Evolutionary conservation across 83 land plant genomes (phyloP).

Genomic region (Thuja plicata): DNA sequence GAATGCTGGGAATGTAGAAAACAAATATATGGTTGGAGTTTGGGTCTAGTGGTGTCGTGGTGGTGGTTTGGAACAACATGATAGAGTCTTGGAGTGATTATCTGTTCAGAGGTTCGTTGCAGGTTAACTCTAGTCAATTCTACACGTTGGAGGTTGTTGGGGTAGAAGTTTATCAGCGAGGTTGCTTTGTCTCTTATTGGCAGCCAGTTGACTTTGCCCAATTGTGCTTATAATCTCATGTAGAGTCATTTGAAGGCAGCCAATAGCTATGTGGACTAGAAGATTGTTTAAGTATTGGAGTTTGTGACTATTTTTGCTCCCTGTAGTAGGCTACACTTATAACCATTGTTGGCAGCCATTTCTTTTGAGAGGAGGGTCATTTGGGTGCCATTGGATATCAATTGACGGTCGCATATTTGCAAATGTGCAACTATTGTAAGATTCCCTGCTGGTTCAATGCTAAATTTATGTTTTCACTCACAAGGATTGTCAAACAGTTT

Average conservation of each 20-base stretch:
- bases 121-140: neutral
- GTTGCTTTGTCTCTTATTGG: neutral
- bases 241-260: neutral
- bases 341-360: neutral
- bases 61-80: neutral
- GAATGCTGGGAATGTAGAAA: no score
- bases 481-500: no score
- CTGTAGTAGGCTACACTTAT: neutral
- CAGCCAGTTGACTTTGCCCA: neutral
- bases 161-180: neutral
- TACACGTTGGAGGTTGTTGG: neutral
- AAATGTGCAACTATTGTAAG: neutral
- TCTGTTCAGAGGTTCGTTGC: neutral
- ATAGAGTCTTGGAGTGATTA: neutral
- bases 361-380: neutral
- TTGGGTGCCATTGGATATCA: neutral
- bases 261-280: neutral
- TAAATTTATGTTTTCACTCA: no score
- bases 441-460: no score
- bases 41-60: neutral
- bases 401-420: neutral
- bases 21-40: neutral
- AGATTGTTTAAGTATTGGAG: neutral
- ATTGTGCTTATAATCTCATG: no score
- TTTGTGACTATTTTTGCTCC: neutral